Conservation (phyloP, 2,329 filamentous ascomycete genomes). For the Aureobasidium sp. region DNA sequence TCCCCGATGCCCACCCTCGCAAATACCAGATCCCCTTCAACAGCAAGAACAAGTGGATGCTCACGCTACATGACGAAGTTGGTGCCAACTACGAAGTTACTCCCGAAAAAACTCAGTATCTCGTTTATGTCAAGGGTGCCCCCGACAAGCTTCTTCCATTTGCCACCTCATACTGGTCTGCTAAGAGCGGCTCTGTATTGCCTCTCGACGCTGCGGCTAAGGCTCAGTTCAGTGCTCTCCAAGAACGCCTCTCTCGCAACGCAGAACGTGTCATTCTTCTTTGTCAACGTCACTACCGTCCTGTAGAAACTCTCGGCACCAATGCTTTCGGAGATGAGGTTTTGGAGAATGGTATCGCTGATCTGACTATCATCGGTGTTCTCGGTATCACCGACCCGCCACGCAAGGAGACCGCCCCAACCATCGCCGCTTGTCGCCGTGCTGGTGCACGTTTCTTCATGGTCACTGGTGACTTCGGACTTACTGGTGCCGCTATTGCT, state of each 20-base stretch:
- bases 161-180: conserved; percentile 22
- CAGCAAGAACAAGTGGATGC: conserved; percentile 44
- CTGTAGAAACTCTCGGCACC: conserved; percentile 25
- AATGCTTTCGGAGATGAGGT: conserved; percentile 46
- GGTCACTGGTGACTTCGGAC: conserved; percentile 35
- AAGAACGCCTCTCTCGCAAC: conserved; percentile 33
- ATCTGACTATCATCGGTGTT: conserved; percentile 43
- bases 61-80: conserved; percentile 24
- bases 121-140: conserved; percentile 20
- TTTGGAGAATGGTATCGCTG: conserved; percentile 29
- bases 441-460: conserved; percentile 35
- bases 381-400: conserved; percentile 39
- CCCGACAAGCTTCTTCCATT: conserved; percentile 20
- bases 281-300: conserved; percentile 30
- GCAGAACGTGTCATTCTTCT: conserved; percentile 38
- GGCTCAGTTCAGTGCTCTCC: conserved; percentile 28
- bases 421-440: conserved; percentile 27
- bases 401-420: conserved; percentile 27
- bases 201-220: conserved; percentile 28
- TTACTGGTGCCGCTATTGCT: conserved; percentile 33
- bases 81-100: background rate
- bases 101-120: conserved; percentile 16
- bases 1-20: conserved; percentile 16
- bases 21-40: conserved; percentile 41
- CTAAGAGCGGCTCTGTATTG: conserved; percentile 21